Evolutionary conservation across 768 basidiomycete species (phyloP).

Genomic region (Phaeotremella fagi): DNA sequence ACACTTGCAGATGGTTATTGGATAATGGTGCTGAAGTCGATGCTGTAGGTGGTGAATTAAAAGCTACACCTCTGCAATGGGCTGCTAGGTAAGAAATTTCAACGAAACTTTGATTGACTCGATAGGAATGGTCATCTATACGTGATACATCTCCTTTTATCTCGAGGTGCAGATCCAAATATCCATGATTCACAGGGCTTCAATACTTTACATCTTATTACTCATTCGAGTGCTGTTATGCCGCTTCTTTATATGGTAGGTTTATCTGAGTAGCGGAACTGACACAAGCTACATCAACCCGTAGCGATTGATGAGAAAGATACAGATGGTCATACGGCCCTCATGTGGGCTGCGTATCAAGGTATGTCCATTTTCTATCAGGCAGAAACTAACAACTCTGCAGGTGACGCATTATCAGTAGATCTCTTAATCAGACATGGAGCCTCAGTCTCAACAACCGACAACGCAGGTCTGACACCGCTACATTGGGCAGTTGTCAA

Average conservation of each 20-base stretch:
- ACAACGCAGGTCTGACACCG: slow-evolving; percentile 77
- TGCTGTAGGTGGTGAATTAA: slow-evolving; percentile 85
- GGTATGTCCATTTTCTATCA: slow-evolving; percentile 46
- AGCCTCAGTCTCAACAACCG: slow-evolving; percentile 69
- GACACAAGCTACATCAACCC: slow-evolving; percentile 83
- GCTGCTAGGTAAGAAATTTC: slow-evolving; percentile 71
- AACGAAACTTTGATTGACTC: neutral
- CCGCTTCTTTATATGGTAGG: slow-evolving; percentile 59
- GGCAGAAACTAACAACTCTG: neutral
- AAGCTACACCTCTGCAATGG: slow-evolving; percentile 96
- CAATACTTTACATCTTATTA: slow-evolving; percentile 90
- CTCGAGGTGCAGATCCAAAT: slow-evolving; percentile 85
- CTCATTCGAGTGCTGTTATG: slow-evolving; percentile 92
- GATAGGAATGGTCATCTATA: slow-evolving; percentile 86
- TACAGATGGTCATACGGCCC: slow-evolving; percentile 82
- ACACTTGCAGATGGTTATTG: slow-evolving; percentile 76
- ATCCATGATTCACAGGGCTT: slow-evolving; percentile 90
- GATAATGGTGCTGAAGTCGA: slow-evolving; percentile 94
- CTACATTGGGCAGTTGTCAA: slow-evolving; percentile 97
- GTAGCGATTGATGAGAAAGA: slow-evolving; percentile 87
- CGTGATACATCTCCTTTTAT: slow-evolving; percentile 83
- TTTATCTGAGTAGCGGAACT: neutral
- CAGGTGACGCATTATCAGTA: slow-evolving; percentile 83
- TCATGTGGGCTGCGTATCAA: slow-evolving; percentile 99
- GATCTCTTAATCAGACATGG: slow-evolving; percentile 83